Percentiles rank a stretch among this genome's conserved stretches.
Conservation (phyloP, 345 rosid species). For the Firmiana major region DNA sequence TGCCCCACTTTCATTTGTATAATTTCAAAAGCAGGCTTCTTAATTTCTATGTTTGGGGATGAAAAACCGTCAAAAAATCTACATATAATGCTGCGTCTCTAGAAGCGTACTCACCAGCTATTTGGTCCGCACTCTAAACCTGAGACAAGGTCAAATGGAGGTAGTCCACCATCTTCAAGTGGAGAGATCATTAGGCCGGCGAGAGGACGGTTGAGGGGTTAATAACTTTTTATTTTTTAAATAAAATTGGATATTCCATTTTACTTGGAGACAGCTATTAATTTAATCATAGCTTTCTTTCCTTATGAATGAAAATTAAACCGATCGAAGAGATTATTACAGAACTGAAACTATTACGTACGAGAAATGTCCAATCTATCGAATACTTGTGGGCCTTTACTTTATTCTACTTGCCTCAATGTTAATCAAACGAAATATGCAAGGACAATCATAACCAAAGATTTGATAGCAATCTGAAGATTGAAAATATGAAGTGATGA, state of each 20-base stretch:
- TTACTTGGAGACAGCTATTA: too few relatives aligned
- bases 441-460: background rate
- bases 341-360: background rate
- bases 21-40: too few relatives aligned
- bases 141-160: background rate
- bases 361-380: background rate
- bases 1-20: background rate
- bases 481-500: background rate
- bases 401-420: background rate
- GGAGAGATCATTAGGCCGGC: too few relatives aligned
- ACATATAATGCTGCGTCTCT: too few relatives aligned
- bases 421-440: background rate
- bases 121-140: too few relatives aligned
- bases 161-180: background rate
- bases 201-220: too few relatives aligned
- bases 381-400: background rate
- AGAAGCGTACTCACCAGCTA: too few relatives aligned
- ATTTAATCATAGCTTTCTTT: background rate
- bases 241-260: too few relatives aligned
- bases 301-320: background rate
- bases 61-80: background rate
- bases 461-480: background rate
- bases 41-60: background rate
- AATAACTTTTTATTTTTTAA: too few relatives aligned
- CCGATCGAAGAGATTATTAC: background rate